These are phyloP conservation scores for Triadica sebifera DNA, from an alignment of 345 rosid species.

Conservation along the genomic window DNA sequence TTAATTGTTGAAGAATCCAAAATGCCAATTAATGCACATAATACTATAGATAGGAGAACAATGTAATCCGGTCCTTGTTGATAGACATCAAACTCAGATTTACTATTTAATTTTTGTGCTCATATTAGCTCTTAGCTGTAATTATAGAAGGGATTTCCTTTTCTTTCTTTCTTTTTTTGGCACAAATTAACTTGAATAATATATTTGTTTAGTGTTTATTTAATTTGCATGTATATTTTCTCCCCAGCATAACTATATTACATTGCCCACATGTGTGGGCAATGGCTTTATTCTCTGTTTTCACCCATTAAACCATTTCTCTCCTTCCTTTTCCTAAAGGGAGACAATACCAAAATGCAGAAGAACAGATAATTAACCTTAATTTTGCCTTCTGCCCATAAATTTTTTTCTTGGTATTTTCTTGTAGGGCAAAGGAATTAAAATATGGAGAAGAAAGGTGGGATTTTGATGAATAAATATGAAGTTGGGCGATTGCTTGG, in stretches of 20 bases:
- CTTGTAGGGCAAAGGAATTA: neutral
- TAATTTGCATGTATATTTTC: neutral
- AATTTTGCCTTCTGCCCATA: too few species aligned
- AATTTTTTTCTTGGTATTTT: neutral
- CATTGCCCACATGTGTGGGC: neutral
- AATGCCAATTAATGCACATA: neutral
- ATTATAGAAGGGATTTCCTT: neutral
- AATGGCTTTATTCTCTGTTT: neutral
- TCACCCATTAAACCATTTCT: neutral
- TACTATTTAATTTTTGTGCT: constrained; percentile 1
- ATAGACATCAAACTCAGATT: neutral
- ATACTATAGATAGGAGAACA: constrained; percentile 5
- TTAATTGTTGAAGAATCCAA: neutral
- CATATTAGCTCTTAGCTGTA: neutral
- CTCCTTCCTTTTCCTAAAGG: neutral
- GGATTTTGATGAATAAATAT: constrained; percentile 55
- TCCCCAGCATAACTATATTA: neutral
- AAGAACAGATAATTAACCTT: neutral
- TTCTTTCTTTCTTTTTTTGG: neutral
- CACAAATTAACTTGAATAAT: neutral
- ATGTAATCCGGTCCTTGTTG: neutral
- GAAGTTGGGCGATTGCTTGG: constrained; percentile 80
- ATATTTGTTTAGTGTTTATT: neutral
- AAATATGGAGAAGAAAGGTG: constrained; percentile 59
- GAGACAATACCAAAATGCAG: neutral